Base-by-base conservation (phyloP, 352 stramenopile genomes). In the Pythium scleroteichum region DNA sequence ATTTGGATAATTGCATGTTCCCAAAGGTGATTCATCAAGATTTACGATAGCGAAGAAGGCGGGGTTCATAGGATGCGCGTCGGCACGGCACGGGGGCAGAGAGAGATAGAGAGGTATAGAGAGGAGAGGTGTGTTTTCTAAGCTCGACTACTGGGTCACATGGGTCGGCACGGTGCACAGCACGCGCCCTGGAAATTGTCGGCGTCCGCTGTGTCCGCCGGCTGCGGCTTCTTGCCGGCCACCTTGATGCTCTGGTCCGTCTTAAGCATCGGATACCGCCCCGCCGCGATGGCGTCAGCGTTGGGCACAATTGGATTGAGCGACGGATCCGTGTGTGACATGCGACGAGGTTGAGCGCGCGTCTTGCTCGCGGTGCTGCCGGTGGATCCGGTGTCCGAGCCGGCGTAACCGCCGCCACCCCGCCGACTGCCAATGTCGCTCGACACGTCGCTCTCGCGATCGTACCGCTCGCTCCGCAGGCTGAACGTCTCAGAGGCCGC, bases 401-500 rank as follows among this genome's bases (percentile, higher is more conserved):
- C 85, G 19, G 78, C 71, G 61, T 82, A 81, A 9, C 41, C 41
- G 41, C 29, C 40, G 41, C 53, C 53, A 41, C 73, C 70, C 35
- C 75, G 75, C 47, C 81, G 75, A 0, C 73, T 67, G 40, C 79
- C 75, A 56, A 87, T 85, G 42, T 92, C 82, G 44, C 84, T 94
- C 19, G 85, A 95, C 26, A 76, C 86, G 61, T 95, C 86, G 55
- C 86, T 95, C 69, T 92, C 83, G 3, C 75, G 73, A 59, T 95
- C 86, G 70, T 87, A 88, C 38, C 76, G 80, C 67, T 94, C 86
- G 57, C 85, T 92, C 48, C 81, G 79, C 12, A 90, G 62, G 72
- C 84, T 94, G 57, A 92, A 94, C 22, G 88, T 72, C 62, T 94
- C 86, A 29, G 86, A 95, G 23, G 80, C 79, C 8, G 82, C 82